Conservation (phyloP, 1,284 basidiomycete genomes). For the Moesziomyces globuligerus region DNA sequence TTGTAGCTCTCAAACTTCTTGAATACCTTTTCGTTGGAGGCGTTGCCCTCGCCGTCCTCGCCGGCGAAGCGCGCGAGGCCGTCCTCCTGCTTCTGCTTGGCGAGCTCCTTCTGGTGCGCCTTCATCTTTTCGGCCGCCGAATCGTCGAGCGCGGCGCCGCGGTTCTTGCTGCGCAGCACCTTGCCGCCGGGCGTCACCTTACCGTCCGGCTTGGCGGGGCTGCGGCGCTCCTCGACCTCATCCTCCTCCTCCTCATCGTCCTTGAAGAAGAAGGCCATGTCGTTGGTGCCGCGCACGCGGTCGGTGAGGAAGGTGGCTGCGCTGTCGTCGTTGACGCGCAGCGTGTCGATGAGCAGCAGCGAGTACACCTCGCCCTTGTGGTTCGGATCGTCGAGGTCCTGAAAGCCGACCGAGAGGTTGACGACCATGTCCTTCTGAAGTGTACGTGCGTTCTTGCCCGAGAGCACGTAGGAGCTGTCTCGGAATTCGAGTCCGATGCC, state of each 20-base stretch:
- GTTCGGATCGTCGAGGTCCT: constrained; percentile 77
- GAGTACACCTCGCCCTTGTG: constrained; percentile 82
- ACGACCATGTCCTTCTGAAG: constrained; percentile 85
- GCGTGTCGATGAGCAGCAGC: constrained; percentile 88
- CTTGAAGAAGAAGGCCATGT: constrained; percentile 85
- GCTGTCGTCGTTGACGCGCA: constrained; percentile 78
- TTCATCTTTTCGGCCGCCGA: constrained; percentile 79
- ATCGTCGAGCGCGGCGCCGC: constrained; percentile 82
- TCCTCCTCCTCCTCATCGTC: constrained; percentile 62
- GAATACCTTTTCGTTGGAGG: constrained; percentile 77
- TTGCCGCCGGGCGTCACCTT: constrained; percentile 60
- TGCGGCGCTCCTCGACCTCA: constrained; percentile 37
- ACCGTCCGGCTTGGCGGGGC: constrained; percentile 43
- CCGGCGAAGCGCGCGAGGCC: constrained; percentile 83
- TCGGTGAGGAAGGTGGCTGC: constrained; percentile 77
- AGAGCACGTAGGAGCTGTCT: constrained; percentile 84
- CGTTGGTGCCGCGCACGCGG: constrained; percentile 73
- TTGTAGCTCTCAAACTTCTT: constrained; percentile 97
- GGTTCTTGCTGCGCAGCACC: constrained; percentile 62
- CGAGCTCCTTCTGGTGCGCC: constrained; percentile 88
- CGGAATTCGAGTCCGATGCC: constrained; percentile 83
- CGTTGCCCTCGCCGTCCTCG: constrained; percentile 72
- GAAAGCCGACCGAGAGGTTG: constrained; percentile 84
- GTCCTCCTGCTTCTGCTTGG: constrained; percentile 79
- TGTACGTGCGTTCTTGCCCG: constrained; percentile 79